Evolutionary conservation across 192 early-diverging fungal genomes (phyloP).

Genomic region (Entophlyctis luteolus): DNA sequence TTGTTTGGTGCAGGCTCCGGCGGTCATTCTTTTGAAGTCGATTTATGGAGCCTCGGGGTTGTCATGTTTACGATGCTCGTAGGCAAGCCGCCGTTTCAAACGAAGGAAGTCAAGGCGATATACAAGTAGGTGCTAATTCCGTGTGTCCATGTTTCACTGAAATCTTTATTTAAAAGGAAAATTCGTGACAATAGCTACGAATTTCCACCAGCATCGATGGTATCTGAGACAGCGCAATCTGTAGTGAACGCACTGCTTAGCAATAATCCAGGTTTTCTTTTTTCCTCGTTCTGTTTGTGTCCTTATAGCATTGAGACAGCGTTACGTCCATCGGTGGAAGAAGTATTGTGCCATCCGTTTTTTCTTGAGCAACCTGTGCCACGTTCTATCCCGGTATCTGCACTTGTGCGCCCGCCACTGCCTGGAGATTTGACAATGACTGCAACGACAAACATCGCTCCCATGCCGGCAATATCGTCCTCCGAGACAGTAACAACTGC

Average conservation of each 20-base stretch:
- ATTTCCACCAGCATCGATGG: constrained; percentile 63
- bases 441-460: background rate
- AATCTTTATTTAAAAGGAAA: constrained; percentile 45
- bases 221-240: constrained; percentile 60
- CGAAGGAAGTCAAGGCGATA: constrained; percentile 67
- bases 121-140: constrained; percentile 59
- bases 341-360: constrained; percentile 47
- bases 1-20: constrained; percentile 63
- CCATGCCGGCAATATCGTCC: too few species aligned
- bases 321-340: constrained; percentile 39
- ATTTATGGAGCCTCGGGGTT: constrained; percentile 91
- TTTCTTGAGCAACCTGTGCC: constrained; percentile 35
- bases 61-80: constrained; percentile 88
- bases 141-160: background rate
- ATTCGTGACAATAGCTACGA: constrained; percentile 65
- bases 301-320: constrained; percentile 29
- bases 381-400: constrained; percentile 37
- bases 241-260: constrained; percentile 69
- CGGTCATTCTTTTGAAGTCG: constrained; percentile 90
- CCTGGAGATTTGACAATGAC: constrained; percentile 11
- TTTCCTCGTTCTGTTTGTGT: background rate
- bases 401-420: constrained; percentile 27
- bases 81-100: constrained; percentile 88
- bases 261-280: background rate
- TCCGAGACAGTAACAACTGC: too few species aligned